A percentile compares a stretch with the other conserved stretches of the same genome.
Conservation (phyloP, 2,329 filamentous ascomycete species). For the Aspergillus costaricaensis region DNA sequence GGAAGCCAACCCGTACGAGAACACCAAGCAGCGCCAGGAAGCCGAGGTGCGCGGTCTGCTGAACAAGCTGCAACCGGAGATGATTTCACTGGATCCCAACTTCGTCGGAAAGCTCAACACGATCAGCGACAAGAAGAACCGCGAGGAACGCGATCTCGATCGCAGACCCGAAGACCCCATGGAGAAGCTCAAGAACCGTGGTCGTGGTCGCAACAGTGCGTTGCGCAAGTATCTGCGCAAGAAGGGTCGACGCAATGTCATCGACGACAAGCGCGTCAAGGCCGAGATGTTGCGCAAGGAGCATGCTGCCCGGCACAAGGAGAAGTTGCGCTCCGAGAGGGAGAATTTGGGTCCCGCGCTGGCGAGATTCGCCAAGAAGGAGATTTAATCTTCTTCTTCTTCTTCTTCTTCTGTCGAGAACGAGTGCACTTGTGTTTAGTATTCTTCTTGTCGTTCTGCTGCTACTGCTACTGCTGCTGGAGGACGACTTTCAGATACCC, state of each 20-base stretch:
- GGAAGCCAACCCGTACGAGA: conserved; percentile 95
- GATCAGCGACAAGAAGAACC: conserved; percentile 73
- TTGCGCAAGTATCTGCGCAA: conserved; percentile 87
- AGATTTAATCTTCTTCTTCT: conserved; percentile 18
- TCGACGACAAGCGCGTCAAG: conserved; percentile 89
- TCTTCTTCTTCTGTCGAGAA: neutral
- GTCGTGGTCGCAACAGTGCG: conserved; percentile 85
- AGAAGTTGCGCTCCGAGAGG: conserved; percentile 65
- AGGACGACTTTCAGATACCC: conserved; percentile 20
- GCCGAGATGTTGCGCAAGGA: conserved; percentile 78
- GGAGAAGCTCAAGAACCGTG: conserved; percentile 69
- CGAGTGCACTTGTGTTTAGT: neutral
- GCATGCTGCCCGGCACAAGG: conserved; percentile 67
- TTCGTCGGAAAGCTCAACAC: conserved; percentile 87
- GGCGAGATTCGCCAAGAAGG: conserved; percentile 78
- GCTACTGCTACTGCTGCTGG: neutral
- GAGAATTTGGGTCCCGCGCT: conserved; percentile 83
- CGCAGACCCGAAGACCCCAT: conserved; percentile 62
- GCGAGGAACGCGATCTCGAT: conserved; percentile 78
- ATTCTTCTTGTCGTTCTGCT: conserved; percentile 3
- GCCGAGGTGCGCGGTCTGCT: conserved; percentile 84
- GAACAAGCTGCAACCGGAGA: conserved; percentile 93
- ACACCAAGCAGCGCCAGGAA: conserved; percentile 87
- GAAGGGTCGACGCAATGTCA: conserved; percentile 88
- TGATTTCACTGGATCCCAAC: conserved; percentile 93